Evolutionary conservation across 352 stramenopile genomes (phyloP).

Genomic region (Globisporangium viniferum): DNA sequence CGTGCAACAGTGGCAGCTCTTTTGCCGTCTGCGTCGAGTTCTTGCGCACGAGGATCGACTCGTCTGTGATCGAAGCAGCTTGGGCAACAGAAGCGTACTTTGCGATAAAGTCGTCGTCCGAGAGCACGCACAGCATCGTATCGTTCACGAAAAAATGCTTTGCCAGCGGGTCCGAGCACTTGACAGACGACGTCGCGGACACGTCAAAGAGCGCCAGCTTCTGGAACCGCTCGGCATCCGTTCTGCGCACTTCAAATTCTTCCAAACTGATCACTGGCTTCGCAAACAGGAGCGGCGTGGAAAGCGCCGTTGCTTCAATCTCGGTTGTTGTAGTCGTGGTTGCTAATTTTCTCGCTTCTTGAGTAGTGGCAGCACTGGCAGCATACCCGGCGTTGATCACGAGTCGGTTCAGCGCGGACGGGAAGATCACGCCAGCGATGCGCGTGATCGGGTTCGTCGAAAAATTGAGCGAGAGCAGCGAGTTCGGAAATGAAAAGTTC

Average conservation of each 20-base stretch:
- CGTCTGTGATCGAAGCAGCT: neutral
- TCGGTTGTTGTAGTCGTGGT: neutral
- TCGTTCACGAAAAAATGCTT: constrained; percentile 34
- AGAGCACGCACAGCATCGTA: constrained; percentile 40
- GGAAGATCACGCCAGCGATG: constrained; percentile 35
- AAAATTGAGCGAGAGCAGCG: constrained; percentile 31
- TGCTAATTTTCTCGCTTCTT: neutral
- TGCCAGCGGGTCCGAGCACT: constrained; percentile 31
- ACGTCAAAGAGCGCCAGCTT: constrained; percentile 14
- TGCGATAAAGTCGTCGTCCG: constrained; percentile 31
- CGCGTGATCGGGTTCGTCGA: constrained; percentile 32
- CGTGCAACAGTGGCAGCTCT: constrained; percentile 16
- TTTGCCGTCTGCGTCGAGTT: neutral
- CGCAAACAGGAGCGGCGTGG: constrained; percentile 4
- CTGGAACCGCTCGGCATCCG: constrained; percentile 28
- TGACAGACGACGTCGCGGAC: constrained; percentile 7
- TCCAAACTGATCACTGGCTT: constrained; percentile 8
- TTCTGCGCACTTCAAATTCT: constrained; percentile 40
- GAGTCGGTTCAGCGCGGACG: constrained; percentile 23
- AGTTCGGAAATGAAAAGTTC: constrained; percentile 35
- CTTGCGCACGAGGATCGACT: neutral
- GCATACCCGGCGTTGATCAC: constrained; percentile 15
- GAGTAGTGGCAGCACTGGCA: neutral
- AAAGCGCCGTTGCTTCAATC: neutral
- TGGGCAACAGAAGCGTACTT: constrained; percentile 26